These are phyloP conservation scores for Lipomyces starkeyi DNA, from an alignment of 805 yeast genomes.

Conservation along the genomic window DNA sequence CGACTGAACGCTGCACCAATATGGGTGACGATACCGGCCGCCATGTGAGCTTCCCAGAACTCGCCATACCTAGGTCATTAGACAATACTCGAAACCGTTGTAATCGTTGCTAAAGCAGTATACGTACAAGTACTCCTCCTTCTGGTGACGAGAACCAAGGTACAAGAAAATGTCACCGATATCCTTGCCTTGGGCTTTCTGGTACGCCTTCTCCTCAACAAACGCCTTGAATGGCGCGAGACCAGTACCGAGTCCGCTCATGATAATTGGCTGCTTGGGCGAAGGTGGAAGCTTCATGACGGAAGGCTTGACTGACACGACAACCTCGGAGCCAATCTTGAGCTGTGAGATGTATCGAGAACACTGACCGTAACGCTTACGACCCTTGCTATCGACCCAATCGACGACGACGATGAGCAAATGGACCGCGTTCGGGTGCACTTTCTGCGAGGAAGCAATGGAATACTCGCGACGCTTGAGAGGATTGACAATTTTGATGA, in stretches of 20 bases:
- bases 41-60: conserved; percentile 94
- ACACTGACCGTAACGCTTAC: conserved; percentile 91
- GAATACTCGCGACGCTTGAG: conserved; percentile 97
- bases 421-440: conserved; percentile 91
- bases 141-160: conserved; percentile 93
- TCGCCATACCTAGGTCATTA: conserved; percentile 68
- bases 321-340: conserved; percentile 78
- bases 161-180: conserved; percentile 88
- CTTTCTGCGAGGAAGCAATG: conserved; percentile 92
- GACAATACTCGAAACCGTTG: not conserved
- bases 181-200: conserved; percentile 82
- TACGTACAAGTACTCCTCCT: conserved; percentile 77
- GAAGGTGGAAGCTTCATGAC: conserved; percentile 94
- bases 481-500: conserved; percentile 77
- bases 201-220: conserved; percentile 94
- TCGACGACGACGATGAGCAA: conserved; percentile 93
- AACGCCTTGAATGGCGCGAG: conserved; percentile 98
- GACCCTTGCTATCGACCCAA: conserved; percentile 87
- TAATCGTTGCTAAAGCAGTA: not conserved
- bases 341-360: conserved; percentile 87
- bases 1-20: conserved; percentile 98
- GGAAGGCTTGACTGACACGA: conserved; percentile 93
- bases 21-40: conserved; percentile 89
- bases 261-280: conserved; percentile 86
- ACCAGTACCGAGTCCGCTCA: conserved; percentile 98